These are phyloP conservation scores for Durotheca rogersii DNA, from an alignment of 495 filamentous ascomycete species.

Conservation along the genomic window DNA sequence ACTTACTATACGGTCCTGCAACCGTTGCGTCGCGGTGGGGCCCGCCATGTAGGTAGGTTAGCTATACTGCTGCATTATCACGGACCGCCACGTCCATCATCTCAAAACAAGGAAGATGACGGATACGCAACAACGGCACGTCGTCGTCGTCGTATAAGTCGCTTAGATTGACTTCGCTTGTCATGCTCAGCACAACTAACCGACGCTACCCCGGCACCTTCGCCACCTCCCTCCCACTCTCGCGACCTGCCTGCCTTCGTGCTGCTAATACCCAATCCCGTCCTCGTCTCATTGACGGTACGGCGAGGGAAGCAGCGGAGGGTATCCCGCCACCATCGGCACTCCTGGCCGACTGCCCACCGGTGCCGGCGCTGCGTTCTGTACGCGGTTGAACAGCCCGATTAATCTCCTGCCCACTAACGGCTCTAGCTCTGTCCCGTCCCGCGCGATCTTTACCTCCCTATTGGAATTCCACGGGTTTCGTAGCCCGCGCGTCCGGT, in stretches of 20 bases:
- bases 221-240: slow-evolving; percentile 10
- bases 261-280: not conserved
- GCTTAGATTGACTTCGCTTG: slow-evolving; percentile 14
- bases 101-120: too few relatives aligned
- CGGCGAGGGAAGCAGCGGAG: slow-evolving; percentile 25
- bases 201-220: slow-evolving; percentile 23
- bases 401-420: slow-evolving; percentile 74
- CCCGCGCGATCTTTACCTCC: slow-evolving; percentile 94
- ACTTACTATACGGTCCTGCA: slow-evolving; percentile 24
- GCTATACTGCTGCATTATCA: slow-evolving; percentile 28
- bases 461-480: slow-evolving; percentile 96
- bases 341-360: slow-evolving; percentile 25
- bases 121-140: too few relatives aligned
- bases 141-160: slow-evolving; percentile 10
- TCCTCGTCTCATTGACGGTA: slow-evolving; percentile 24
- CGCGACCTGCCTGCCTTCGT: slow-evolving; percentile 3
- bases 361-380: slow-evolving; percentile 41
- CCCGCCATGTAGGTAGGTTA: slow-evolving; percentile 17
- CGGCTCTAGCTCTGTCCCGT: slow-evolving; percentile 92
- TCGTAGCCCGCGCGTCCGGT: slow-evolving; percentile 83
- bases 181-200: slow-evolving; percentile 26
- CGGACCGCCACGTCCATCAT: slow-evolving; percentile 31
- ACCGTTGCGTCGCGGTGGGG: slow-evolving; percentile 23
- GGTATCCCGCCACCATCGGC: slow-evolving; percentile 33
- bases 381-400: slow-evolving; percentile 69